Evolutionary conservation across 768 basidiomycete species (phyloP), one percentile per base, ranked within the genome.

Genomic region (Lactarius vividus): DNA sequence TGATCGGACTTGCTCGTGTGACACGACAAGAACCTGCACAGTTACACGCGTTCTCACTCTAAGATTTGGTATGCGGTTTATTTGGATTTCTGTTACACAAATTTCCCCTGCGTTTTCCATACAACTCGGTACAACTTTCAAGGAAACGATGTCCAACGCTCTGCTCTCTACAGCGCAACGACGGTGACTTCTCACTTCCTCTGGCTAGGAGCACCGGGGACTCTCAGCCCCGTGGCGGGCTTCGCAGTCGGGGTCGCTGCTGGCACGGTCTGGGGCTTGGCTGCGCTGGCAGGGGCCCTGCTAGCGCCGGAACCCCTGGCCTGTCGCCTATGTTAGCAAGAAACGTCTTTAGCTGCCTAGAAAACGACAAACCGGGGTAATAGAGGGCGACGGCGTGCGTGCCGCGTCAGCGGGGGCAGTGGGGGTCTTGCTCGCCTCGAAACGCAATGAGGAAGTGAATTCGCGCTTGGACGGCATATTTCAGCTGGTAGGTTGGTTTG

Each of bases 381-480:
- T 15, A 15, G 23, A 26, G 23, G 49, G 49, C 35, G 64, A 3
- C 46, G 63, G 1, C 54, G 44, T n/a, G 44, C 52, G 57, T 10
- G 57, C 15, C 5, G 11, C 46, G 11, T 55, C 63, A 20, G 54
- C 16, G 56, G 59, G 4, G 16, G 61, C 3, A 20, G 46, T 28
- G 31, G 59, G 33, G 23, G 20, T 16, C 31, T 53, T 57, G 40
- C 60, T 37, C 11, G 35, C 11, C 11, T 37, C 35, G 20, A 29
- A 16, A 35, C 23, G 23, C 29, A 15, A 23, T 15, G 61, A 23
- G 9, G 46, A 46, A 49, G 57, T n/a, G 15, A 29, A 62, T 52
- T 59, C 53, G 59, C 66, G 57, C 52, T 62, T 62, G 39, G 23
- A 10, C 8, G 66, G n/a, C 66, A 67, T 67, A 11, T 58, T 40